Conservation (phyloP, 768 basidiomycete genomes). For the Amanita rubescens region DNA sequence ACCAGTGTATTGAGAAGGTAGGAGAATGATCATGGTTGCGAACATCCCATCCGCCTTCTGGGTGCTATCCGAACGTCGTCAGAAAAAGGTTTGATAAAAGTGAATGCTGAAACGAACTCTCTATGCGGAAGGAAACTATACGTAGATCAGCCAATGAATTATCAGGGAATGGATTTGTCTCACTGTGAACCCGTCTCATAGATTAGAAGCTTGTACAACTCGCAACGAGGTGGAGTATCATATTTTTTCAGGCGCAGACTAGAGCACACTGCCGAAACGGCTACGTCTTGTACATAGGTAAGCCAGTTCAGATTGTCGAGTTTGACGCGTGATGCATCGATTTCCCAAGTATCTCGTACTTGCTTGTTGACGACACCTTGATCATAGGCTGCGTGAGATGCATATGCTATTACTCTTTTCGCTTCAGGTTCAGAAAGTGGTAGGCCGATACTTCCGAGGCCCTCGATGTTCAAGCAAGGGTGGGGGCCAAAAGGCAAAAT, state of each 20-base stretch:
- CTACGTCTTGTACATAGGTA: conserved; percentile 16
- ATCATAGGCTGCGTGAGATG: conserved; percentile 37
- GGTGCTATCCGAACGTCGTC: conserved; percentile 16
- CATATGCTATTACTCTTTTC: conserved; percentile 24
- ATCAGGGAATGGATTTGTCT: conserved; percentile 12
- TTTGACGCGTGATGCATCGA: conserved; percentile 30
- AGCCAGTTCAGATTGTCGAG: conserved; percentile 37
- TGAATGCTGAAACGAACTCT: conserved; percentile 26
- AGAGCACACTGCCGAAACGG: conserved; percentile 24
- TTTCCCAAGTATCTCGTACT: conserved; percentile 46
- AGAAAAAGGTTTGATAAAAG: background rate
- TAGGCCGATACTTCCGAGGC: conserved; percentile 33
- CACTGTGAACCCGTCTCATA: conserved; percentile 45
- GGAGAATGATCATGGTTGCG: conserved; percentile 29
- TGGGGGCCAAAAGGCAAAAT: conserved; percentile 27
- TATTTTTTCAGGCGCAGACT: conserved; percentile 28
- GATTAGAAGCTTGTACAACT: conserved; percentile 40
- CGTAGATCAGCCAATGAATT: too few relatives aligned
- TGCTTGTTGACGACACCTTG: conserved; percentile 35
- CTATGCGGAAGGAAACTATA: conserved; percentile 37
- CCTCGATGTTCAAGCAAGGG: conserved; percentile 31
- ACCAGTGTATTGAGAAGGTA: conserved; percentile 37
- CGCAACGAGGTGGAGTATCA: conserved; percentile 23
- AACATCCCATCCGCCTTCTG: conserved; percentile 34
- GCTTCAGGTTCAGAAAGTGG: conserved; percentile 36